Percentiles rank a stretch among this genome's conserved stretches.
phyloP scores from a whole-genome alignment of 352 stramenopile genomes.

The Aphanomyces stellatus region DNA sequence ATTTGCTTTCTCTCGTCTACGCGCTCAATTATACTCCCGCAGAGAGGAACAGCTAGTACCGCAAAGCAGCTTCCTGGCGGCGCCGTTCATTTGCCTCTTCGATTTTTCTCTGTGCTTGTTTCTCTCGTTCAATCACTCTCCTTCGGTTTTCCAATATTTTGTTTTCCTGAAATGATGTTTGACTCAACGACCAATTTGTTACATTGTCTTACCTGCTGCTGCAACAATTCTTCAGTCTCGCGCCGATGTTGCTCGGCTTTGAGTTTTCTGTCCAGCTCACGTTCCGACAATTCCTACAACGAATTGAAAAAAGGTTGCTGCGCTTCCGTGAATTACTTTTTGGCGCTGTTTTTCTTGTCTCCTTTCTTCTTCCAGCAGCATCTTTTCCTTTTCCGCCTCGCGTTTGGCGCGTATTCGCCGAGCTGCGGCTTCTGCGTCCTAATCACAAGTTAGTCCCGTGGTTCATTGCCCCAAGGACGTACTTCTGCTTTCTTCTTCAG shows the following conservation, averaged over 20 bases:
- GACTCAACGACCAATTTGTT: background rate
- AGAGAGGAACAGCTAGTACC: no score
- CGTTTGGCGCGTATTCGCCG: conserved; percentile 36
- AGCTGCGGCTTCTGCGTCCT: conserved; percentile 39
- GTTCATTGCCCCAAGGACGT: background rate
- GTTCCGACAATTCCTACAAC: conserved; percentile 30
- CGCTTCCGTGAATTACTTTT: background rate
- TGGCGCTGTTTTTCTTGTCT: conserved; percentile 30
- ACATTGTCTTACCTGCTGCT: conserved; percentile 39
- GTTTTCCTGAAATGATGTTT: conserved; percentile 10
- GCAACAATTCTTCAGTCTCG: conserved; percentile 52
- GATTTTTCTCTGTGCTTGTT: conserved; percentile 49
- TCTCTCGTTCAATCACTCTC: conserved; percentile 27
- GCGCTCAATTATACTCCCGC: no score
- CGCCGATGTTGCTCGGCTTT: conserved; percentile 62
- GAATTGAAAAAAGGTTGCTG: background rate
- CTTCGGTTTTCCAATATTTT: conserved; percentile 48
- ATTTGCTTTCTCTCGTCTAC: conserved; percentile 38
- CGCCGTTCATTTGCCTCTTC: conserved; percentile 37
- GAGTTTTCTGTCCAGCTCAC: conserved; percentile 43
- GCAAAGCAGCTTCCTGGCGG: conserved; percentile 45
- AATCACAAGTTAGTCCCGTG: background rate
- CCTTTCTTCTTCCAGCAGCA: conserved; percentile 35
- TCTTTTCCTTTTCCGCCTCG: conserved; percentile 41
- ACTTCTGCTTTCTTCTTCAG: conserved; percentile 48